Evolutionary conservation across 2,329 filamentous ascomycete genomes (phyloP).

Genomic region (Arachnopeziza araneosa): DNA sequence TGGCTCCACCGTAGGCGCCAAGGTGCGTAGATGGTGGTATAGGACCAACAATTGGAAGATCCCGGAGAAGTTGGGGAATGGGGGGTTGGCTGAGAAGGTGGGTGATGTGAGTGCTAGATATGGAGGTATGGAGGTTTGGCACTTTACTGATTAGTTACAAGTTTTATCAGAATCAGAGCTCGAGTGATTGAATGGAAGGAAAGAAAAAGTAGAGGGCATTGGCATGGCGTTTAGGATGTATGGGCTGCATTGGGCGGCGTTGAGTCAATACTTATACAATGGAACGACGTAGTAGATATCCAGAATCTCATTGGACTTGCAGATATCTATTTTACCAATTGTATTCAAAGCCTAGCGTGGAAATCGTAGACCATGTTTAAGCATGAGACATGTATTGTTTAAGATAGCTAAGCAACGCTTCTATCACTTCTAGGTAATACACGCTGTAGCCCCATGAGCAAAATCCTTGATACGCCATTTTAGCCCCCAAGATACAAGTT

Average conservation of each 20-base stretch:
- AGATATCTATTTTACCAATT: neutral
- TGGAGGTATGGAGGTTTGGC: constrained; percentile 15
- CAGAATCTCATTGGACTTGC: neutral
- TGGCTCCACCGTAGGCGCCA: constrained; percentile 71
- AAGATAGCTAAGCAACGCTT: neutral
- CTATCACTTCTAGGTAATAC: neutral
- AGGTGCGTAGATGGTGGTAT: constrained; percentile 89
- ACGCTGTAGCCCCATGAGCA: neutral
- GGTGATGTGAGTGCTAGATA: constrained; percentile 35
- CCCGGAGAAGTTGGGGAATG: constrained; percentile 35
- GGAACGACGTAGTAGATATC: neutral
- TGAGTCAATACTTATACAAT: neutral
- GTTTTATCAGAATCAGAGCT: constrained; percentile 26
- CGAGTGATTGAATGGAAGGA: constrained; percentile 8
- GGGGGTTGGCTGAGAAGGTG: constrained; percentile 34
- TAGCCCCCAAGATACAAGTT: constrained; percentile 4
- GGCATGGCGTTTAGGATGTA: neutral
- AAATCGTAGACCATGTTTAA: neutral
- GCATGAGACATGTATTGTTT: neutral
- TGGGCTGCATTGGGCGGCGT: neutral
- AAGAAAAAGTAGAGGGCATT: neutral
- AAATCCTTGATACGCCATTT: neutral
- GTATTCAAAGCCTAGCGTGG: neutral
- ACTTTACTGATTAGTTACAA: constrained; percentile 26
- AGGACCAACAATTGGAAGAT: constrained; percentile 85